Evolutionary conservation across 352 stramenopile genomes (phyloP).

Genomic region (Stephanocyclus meneghinianus): DNA sequence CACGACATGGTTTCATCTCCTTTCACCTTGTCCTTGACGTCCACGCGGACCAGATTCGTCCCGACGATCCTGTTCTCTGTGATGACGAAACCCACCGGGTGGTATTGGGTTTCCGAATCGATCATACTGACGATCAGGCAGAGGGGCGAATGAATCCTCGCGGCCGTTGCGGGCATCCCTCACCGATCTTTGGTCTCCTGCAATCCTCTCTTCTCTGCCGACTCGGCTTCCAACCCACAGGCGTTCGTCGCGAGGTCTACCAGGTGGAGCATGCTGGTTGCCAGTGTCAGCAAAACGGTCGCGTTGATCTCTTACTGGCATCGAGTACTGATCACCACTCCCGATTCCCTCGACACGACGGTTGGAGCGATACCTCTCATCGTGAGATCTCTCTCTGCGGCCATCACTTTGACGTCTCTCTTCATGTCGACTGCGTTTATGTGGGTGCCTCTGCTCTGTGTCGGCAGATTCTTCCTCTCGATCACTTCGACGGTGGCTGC

Average conservation of each 20-base stretch:
- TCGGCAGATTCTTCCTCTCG: conserved; percentile 8
- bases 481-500: background rate
- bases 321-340: background rate
- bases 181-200: background rate
- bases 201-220: background rate
- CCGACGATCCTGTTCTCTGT: conserved; percentile 4
- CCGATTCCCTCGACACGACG: background rate
- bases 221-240: background rate
- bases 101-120: conserved; percentile 17
- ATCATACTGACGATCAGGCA: conserved; percentile 4
- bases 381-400: conserved; percentile 5
- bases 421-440: conserved; percentile 14
- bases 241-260: background rate
- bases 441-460: conserved; percentile 7
- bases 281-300: background rate
- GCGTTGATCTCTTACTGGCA: background rate
- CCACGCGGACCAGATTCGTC: background rate
- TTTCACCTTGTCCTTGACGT: background rate
- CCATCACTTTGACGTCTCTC: conserved; percentile 5
- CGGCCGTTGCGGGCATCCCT: background rate
- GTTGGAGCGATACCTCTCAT: conserved; percentile 12
- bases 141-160: conserved; percentile 2
- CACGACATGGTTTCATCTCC: background rate
- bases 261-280: background rate
- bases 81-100: background rate